Evolutionary conservation across 805 yeast genomes (phyloP).

Genomic region (Cyberlindnera amylophila): DNA sequence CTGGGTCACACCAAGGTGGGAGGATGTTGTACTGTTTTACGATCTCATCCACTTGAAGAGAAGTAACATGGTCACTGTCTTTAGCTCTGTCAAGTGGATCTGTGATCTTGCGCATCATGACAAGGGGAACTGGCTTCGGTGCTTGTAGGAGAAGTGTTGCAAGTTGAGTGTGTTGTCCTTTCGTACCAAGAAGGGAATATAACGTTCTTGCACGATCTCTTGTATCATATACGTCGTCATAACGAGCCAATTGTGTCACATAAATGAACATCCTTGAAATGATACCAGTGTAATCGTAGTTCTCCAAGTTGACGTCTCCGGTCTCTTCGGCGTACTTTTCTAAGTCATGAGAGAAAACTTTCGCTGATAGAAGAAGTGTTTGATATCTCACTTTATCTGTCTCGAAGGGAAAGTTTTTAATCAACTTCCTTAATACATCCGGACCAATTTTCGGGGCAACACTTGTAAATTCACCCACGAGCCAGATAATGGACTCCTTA

Average conservation of each 20-base stretch:
- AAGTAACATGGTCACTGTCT: slow-evolving; percentile 15
- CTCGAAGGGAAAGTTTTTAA: slow-evolving; percentile 53
- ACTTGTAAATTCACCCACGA: slow-evolving; percentile 75
- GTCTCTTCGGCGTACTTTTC: slow-evolving; percentile 34
- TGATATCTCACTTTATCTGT: slow-evolving; percentile 61
- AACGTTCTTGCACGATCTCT: slow-evolving; percentile 83
- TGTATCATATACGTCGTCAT: slow-evolving; percentile 71
- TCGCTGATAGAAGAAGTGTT: slow-evolving; percentile 68
- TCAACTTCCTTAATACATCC: slow-evolving; percentile 63
- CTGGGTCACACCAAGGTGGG: slow-evolving; percentile 44
- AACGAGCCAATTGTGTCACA: slow-evolving; percentile 60
- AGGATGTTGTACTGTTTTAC: slow-evolving; percentile 27
- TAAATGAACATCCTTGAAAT: slow-evolving; percentile 54
- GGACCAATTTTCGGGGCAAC: slow-evolving; percentile 55
- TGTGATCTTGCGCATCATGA: slow-evolving; percentile 20
- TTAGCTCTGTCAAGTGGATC: slow-evolving; percentile 19
- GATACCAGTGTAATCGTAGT: slow-evolving; percentile 34
- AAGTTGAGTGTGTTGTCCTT: slow-evolving; percentile 44
- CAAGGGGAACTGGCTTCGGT: slow-evolving; percentile 62
- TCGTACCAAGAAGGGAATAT: slow-evolving; percentile 51
- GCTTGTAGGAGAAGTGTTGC: slow-evolving; percentile 72
- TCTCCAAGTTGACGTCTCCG: slow-evolving; percentile 22
- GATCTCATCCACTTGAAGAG: slow-evolving; percentile 24
- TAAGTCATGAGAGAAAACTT: slow-evolving; percentile 55
- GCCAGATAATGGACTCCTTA: slow-evolving; percentile 83